Evolutionary conservation across 106 monocot species (phyloP).

Genomic region (Agapanthus africanus): DNA sequence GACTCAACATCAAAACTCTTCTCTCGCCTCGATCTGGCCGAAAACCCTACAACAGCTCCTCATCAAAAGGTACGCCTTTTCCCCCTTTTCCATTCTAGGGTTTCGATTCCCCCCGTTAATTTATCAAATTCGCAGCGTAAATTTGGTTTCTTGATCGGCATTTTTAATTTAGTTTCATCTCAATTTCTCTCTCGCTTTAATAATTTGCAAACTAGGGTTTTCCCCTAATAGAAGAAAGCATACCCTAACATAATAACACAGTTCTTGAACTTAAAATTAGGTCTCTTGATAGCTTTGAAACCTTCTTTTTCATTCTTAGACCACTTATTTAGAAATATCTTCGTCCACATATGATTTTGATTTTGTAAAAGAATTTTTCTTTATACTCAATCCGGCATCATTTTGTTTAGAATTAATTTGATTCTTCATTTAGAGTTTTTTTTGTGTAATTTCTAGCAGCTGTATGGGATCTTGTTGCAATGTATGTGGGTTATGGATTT

Average conservation of each 20-base stretch:
- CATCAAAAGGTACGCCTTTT: background rate
- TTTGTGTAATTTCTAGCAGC: background rate
- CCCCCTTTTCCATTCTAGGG: background rate
- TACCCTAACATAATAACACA: no score
- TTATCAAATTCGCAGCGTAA: no score
- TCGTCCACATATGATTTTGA: background rate
- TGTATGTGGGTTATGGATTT: background rate
- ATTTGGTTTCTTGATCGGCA: no score
- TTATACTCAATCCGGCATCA: background rate
- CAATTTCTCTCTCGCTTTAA: no score
- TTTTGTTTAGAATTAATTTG: background rate
- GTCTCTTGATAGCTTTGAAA: background rate
- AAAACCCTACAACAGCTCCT: background rate
- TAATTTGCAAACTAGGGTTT: no score
- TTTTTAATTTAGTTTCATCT: no score
- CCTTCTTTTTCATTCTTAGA: background rate
- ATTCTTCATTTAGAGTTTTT: background rate
- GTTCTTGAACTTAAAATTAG: no score
- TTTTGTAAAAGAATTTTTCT: background rate
- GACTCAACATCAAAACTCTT: background rate
- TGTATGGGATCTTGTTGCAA: no score
- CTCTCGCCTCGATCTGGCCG: slow-evolving; percentile 6
- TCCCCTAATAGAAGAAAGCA: no score
- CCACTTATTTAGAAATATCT: no score
- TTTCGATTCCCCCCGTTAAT: no score